Evolutionary conservation across 352 stramenopile species (phyloP), one percentile per base, ranked within the genome.

Genomic region (Plasmopara halstedii): DNA sequence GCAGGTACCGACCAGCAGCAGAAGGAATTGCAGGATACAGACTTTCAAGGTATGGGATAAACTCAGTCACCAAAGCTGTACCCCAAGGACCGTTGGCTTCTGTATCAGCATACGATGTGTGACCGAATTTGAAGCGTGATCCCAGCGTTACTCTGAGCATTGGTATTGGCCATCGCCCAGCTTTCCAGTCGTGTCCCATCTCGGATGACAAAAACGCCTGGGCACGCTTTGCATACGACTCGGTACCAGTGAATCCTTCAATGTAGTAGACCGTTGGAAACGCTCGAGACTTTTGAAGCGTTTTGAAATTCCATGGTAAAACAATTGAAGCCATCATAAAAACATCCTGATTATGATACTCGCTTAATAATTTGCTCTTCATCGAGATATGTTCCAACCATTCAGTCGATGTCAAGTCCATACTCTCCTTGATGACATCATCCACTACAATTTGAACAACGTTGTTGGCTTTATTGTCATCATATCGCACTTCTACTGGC

Each of bases 241-340:
- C 73, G 0, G 73, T 83, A 15, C 77, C 77, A 11, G 69, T 83
- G 45, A 86, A 88, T 5, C 77, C 77, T 63, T 88, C 77, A 37
- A 88, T 77, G 50, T 85, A 86, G 67, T 83, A 88, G 9, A 88
- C 70, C 3, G 70, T 79, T 2, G 77, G 73, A 42, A 72, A 83
- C n/a, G 52, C 47, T 11, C 31, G 31, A 2, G 50, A 21, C 2
- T 52, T 27, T 26, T 70, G 63, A 21, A 58, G 18, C 1, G 41
- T n/a, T 19, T 70, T 45, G 50, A 81, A 88, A 21, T 69, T 57
- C 38, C 79, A 78, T 13, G 77, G 73, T 5, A 88, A 55, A 14
- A 85, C 70, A 21, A 84, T 56, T 0, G 77, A 77, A 8, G 73
- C 73, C 39, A 70, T 83, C 62, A 88, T 86, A 40, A 67, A 69